phyloP scores from a whole-genome alignment of 2,329 filamentous ascomycete genomes.

The Corynespora cassiicola region DNA sequence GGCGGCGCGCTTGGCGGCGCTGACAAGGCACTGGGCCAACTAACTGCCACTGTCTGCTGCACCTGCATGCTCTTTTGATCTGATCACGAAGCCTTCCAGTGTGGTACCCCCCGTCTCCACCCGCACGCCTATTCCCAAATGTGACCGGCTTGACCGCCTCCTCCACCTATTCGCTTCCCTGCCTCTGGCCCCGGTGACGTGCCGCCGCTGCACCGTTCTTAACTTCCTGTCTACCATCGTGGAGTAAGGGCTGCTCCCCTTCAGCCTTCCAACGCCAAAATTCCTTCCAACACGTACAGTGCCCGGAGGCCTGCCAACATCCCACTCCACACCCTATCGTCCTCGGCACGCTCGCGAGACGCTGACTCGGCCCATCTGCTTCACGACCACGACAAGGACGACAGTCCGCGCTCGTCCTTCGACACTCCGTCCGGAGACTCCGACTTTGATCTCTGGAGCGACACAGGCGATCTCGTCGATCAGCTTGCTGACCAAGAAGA shows the following conservation, averaged over 20 bases:
- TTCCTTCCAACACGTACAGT: conserved; percentile 75
- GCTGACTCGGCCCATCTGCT: conserved; percentile 48
- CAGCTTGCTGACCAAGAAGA: conserved; percentile 85
- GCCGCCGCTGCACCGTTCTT: conserved; percentile 28
- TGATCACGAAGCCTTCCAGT: conserved; percentile 32
- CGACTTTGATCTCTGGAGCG: conserved; percentile 85
- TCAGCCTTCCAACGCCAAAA: conserved; percentile 77
- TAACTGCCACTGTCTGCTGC: conserved; percentile 9
- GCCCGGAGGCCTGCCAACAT: conserved; percentile 80
- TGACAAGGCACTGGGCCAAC: conserved; percentile 7
- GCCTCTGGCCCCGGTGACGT: conserved; percentile 37
- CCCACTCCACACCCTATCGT: conserved; percentile 77
- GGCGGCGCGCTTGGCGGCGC: conserved; percentile 12
- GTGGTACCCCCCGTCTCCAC: conserved; percentile 27
- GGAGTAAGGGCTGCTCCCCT: conserved; percentile 48
- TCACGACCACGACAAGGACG: conserved; percentile 57
- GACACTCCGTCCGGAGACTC: conserved; percentile 64
- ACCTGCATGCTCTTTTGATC: conserved; percentile 27
- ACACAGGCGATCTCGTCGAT: conserved; percentile 93
- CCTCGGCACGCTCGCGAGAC: conserved; percentile 49
- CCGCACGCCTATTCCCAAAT: conserved; percentile 32
- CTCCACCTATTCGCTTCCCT: conserved; percentile 23
- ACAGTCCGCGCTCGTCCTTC: conserved; percentile 60
- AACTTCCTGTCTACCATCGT: conserved; percentile 27
- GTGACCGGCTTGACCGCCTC: conserved; percentile 43